Conservation (phyloP, 176 grass and related monocot genomes). For the Bromus sterilis region DNA sequence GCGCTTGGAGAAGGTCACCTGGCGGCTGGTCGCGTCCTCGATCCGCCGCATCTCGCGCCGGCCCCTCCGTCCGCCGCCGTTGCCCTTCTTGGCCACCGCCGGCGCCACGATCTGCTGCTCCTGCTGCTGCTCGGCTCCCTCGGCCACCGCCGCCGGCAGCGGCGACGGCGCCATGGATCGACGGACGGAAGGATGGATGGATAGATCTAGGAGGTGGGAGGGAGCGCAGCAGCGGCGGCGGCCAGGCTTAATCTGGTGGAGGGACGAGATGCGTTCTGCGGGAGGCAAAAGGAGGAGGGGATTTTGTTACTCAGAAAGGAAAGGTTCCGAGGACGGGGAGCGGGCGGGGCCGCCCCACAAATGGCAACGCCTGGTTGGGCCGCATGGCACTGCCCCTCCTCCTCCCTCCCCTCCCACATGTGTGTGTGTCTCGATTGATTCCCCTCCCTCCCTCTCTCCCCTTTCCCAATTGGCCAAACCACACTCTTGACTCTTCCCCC, state of each 20-base stretch:
- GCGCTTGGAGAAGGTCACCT: constrained; percentile 88
- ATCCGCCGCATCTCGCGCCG: constrained; percentile 81
- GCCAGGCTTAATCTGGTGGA: constrained; percentile 3
- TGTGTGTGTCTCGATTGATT: background rate
- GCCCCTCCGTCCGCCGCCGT: constrained; percentile 21
- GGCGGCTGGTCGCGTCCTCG: constrained; percentile 70
- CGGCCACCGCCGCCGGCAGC: background rate
- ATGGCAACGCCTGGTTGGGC: constrained; percentile 35
- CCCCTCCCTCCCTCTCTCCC: background rate
- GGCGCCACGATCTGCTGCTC: constrained; percentile 1
- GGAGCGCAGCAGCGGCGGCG: background rate
- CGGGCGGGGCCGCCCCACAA: constrained; percentile 30
- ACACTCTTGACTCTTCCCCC: too few species aligned
- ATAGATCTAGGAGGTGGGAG: background rate
- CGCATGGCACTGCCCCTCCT: background rate
- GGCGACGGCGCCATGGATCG: background rate
- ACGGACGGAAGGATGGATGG: background rate
- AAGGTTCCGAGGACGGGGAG: constrained; percentile 16
- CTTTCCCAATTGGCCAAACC: background rate
- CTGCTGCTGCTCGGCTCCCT: background rate
- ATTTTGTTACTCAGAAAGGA: constrained; percentile 53
- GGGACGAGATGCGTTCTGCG: background rate
- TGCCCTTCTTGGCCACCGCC: background rate
- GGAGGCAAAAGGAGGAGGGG: background rate
- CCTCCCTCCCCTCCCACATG: background rate